A percentile compares a stretch with the other conserved stretches of the same genome.
Conservation (phyloP, 441 rosid genomes). For the Arabidopsis hybrid region DNA sequence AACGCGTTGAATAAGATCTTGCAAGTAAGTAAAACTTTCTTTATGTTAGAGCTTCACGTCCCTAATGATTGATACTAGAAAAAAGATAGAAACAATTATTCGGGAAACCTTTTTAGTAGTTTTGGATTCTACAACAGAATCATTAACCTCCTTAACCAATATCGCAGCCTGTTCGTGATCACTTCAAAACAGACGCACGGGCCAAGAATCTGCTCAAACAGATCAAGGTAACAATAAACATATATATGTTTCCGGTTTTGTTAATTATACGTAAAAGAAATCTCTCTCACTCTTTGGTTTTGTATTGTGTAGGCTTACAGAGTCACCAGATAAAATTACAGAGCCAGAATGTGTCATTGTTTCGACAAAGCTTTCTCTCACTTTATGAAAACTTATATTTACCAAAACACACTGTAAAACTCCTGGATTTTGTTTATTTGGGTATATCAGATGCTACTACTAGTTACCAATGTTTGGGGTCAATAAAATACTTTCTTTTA, state of each 20-base stretch:
- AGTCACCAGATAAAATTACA: conserved; percentile 47
- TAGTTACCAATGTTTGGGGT: background rate
- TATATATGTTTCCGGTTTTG: background rate
- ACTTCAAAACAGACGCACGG: conserved; percentile 62
- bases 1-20: conserved; percentile 72
- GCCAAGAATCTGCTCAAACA: conserved; percentile 80
- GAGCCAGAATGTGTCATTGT: conserved; percentile 11
- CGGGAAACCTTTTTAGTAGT: background rate
- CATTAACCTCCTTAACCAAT: background rate
- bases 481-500: background rate
- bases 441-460: background rate
- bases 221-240: conserved; percentile 60
- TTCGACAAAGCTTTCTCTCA: background rate
- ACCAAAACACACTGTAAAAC: background rate
- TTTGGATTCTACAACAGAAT: conserved; percentile 9
- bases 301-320: conserved; percentile 51
- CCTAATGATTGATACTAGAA: background rate
- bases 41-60: background rate
- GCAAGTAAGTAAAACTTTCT: conserved; percentile 56
- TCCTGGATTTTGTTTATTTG: background rate
- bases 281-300: conserved; percentile 1
- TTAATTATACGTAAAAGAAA: background rate
- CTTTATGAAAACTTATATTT: background rate
- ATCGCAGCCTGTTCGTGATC: conserved; percentile 84
- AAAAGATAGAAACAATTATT: background rate